Base-by-base conservation (phyloP, 139 green algal genomes). In the Axilococcus clingmanii region DNA sequence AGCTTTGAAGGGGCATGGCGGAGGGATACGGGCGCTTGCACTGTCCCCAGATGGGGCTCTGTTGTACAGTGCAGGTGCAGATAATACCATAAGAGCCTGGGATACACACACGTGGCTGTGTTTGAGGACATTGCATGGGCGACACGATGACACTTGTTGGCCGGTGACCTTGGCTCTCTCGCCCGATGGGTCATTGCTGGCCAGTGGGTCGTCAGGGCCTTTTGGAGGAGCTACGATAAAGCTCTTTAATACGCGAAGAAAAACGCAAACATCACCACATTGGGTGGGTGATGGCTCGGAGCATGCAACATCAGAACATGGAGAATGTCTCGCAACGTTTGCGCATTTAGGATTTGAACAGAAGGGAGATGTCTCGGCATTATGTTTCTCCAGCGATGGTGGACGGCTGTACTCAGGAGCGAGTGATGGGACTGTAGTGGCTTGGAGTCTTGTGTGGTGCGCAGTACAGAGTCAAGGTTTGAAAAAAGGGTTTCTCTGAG, bases 51-150 rank as follows among this genome's bases (percentile, higher is more conserved):
- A 65, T 14, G 62, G 46, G 0, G 14, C 1, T n/a, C 37, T 33
- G 14, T 44, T 70, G 22, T 65, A 58, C 46, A 60, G 29, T 32
- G 35, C 62, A 0, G 55, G 46, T 12, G 36, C 44, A 4, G 62
- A 70, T 46, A 70, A 70, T 48, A 70, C 62, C 4, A 41, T 70
- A 7, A 25, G 62, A 28, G 62, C 53, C 15, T 70, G 62, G 62
- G 46, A 28, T 33, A 55, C 25, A 25, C n/a, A 33, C 16, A 45
- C 45, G 24, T 70, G 62, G 62, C 32, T 70, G 47, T 70, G 62
- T 59, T 38, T 70, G 62, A 46, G 62, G 32, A 48, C 41, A 7
- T 35, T 70, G 54, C 62, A 65, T 33, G 62, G 62, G 20, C 29
- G 62, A 34, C 62, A 70, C 16, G 54, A 65, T 9, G 62, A 70